Evolutionary conservation across 2,329 filamentous ascomycete genomes (phyloP).

Genomic region (Cercospora canescens): DNA sequence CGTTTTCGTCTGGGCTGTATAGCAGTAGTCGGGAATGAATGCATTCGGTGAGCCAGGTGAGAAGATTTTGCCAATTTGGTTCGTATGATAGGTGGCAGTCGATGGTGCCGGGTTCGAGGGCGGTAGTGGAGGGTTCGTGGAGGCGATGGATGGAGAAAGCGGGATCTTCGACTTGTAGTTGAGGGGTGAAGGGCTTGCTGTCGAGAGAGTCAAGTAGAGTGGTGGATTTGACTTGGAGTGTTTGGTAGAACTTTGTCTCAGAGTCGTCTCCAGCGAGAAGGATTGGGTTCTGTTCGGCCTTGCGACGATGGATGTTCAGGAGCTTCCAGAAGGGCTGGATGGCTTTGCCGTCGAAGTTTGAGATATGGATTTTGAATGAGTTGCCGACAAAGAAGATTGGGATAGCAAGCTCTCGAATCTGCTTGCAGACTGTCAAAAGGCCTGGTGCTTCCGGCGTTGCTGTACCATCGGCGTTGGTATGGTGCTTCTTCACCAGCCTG

Average conservation of each 20-base stretch:
- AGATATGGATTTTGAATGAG: not conserved
- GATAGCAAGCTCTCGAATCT: conserved; percentile 3
- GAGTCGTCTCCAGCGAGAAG: not conserved
- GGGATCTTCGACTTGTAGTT: too few species aligned
- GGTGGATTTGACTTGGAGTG: not conserved
- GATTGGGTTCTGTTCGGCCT: not conserved
- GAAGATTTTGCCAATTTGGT: conserved; percentile 3
- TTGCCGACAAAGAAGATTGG: conserved; percentile 8
- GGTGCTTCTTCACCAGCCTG: not conserved
- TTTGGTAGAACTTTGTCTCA: not conserved
- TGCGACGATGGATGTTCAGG: not conserved
- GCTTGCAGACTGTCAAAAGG: not conserved
- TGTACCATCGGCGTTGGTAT: not conserved
- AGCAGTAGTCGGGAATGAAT: not conserved
- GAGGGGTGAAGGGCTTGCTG: not conserved
- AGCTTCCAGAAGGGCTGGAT: not conserved
- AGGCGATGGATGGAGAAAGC: not conserved
- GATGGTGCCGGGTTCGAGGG: not conserved
- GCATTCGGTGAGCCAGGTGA: not conserved
- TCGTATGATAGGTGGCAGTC: not conserved
- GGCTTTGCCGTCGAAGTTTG: not conserved
- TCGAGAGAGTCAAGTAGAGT: not conserved
- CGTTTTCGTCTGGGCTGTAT: not conserved
- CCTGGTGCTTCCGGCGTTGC: not conserved
- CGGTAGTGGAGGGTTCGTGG: not conserved